Base-by-base conservation (phyloP, 2,329 filamentous ascomycete species). In the Ramichloridium luteum region DNA sequence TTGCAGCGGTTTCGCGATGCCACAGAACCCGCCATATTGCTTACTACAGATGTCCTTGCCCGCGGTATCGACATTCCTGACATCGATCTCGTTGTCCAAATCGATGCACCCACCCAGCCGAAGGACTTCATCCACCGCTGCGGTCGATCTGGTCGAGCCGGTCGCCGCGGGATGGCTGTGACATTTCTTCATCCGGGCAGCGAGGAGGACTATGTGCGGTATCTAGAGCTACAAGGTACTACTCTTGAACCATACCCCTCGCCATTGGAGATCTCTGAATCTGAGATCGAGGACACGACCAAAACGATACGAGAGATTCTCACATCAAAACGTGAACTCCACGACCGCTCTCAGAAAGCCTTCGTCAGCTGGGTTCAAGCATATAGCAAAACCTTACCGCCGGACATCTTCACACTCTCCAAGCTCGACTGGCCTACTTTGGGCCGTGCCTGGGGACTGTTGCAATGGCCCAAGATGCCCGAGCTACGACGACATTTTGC, bases 301-400 rank as follows among this genome's bases (percentile, higher is more conserved):
- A 55, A 69, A 6, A 66, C 59, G 27, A 78, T 93, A 34, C 71
- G 82, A 15, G 59, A 64, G 8, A 51, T 72, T 3, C 68, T 77
- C 9, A 59, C 62, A 16, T 56, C 60, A 23, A 79, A 83, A 51
- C 63, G 78, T 14, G 72, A 74, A 15, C 53, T 90, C 8, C 78
- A 90, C 53, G 85, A 94, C 54, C 90, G 93, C 49, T 85, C 80
- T 1, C 84, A 93, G 51, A 76, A 78, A 39, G 90, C 78, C 1
- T 96, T 98, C 47, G 88, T 96, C 13, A 88, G 80, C 51, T 96
- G 85, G 81, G 75, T 93, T 1, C 75, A 85, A 51, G 80, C 82
- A 44, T 96, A 96, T 60, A 80, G 74, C 51, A 92, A 90, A 49
- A 90, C 96, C 50, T 76, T 86, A 44, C 85, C 88, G 1, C 78